Conservation (phyloP, 805 yeast species). For the Kodamaea kaohsiungensis region DNA sequence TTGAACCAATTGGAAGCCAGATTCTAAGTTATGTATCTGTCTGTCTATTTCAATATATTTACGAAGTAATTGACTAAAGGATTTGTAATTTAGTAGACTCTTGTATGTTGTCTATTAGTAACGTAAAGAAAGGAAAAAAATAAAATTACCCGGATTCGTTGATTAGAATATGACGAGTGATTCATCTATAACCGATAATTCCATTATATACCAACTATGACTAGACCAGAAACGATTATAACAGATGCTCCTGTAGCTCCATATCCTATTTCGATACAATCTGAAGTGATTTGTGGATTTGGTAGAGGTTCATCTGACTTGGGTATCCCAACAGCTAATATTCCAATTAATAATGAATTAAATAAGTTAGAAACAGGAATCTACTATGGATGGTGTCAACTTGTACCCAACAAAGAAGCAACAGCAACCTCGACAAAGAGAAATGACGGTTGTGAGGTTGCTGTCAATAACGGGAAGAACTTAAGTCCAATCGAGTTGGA, state of each 20-base stretch:
- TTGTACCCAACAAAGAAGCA: constrained; percentile 16
- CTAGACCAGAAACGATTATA: constrained; percentile 46
- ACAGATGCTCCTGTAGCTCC: constrained; percentile 51
- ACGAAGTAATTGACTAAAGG: neutral
- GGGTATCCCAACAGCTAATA: constrained; percentile 95
- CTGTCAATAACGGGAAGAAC: constrained; percentile 60
- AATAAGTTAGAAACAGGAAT: constrained; percentile 68
- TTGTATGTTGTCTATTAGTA: neutral
- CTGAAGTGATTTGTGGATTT: constrained; percentile 73
- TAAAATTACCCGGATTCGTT: neutral
- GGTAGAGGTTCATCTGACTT: constrained; percentile 94
- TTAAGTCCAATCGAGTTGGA: constrained; percentile 45
- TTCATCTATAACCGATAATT: neutral
- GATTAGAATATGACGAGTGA: neutral
- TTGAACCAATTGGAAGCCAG: constrained; percentile 63
- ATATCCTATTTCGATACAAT: constrained; percentile 42
- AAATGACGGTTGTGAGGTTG: constrained; percentile 30
- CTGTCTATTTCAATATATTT: neutral
- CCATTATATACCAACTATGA: constrained; percentile 19
- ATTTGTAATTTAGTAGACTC: neutral
- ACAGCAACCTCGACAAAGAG: constrained; percentile 12
- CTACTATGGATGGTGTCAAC: constrained; percentile 77
- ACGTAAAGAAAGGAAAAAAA: neutral
- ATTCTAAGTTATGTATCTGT: constrained; percentile 28
- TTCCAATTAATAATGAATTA: constrained; percentile 57